Conservation (phyloP, 345 rosid species). For the Erysimum cheiranthoides region DNA sequence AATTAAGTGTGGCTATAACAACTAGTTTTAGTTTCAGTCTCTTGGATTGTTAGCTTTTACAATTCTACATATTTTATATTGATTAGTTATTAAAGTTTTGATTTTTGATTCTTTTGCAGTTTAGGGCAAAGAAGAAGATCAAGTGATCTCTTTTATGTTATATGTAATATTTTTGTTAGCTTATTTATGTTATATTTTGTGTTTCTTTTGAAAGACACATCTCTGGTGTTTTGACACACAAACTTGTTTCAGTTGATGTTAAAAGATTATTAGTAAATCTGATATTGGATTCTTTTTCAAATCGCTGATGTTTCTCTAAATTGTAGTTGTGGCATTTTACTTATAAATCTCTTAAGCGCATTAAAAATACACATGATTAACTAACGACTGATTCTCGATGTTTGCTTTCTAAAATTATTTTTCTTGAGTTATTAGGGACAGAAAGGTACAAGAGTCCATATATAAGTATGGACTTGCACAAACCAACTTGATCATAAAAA, state of each 20-base stretch:
- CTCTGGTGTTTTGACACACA: slow-evolving; percentile 13
- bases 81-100: no score
- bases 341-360: neutral
- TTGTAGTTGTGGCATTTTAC: neutral
- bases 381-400: neutral
- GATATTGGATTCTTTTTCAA: neutral
- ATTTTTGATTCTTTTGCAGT: no score
- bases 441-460: slow-evolving; percentile 30
- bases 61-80: no score
- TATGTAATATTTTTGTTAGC: no score
- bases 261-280: neutral
- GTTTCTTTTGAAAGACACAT: neutral
- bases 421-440: slow-evolving; percentile 19
- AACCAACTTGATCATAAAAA: neutral
- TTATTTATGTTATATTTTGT: no score
- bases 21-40: no score
- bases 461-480: neutral
- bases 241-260: neutral
- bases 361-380: neutral
- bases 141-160: no score
- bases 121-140: no score
- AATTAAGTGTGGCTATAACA: no score
- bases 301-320: neutral
- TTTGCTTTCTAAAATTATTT: neutral
- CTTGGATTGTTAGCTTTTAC: no score